Evolutionary conservation across 805 yeast genomes (phyloP).

Genomic region (Kluyveromyces aestuarii): DNA sequence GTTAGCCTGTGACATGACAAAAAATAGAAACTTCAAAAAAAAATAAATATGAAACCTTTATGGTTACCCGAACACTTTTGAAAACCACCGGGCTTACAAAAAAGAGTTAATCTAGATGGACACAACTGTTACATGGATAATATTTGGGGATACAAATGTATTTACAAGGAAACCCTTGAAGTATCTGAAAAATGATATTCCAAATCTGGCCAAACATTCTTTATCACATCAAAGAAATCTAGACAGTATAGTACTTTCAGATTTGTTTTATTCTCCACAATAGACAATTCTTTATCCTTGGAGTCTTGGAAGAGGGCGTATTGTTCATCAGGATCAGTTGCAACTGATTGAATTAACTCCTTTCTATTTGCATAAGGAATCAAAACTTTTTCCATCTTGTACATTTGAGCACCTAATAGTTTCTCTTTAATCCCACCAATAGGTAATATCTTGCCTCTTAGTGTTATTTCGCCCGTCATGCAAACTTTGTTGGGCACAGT

Average conservation of each 20-base stretch:
- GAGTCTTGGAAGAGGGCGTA: neutral
- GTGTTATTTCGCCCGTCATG: slow-evolving; percentile 82
- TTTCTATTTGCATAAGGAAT: slow-evolving; percentile 63
- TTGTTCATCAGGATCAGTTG: slow-evolving; percentile 20
- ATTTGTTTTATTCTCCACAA: slow-evolving; percentile 43
- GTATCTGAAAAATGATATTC: neutral
- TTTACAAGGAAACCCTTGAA: neutral
- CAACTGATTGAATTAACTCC: slow-evolving; percentile 54
- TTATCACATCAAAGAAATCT: slow-evolving; percentile 71
- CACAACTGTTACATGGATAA: neutral
- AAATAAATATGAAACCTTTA: too few species aligned
- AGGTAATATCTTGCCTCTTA: slow-evolving; percentile 68
- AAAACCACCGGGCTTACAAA: too few species aligned
- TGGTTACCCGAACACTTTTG: too few species aligned
- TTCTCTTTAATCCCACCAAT: slow-evolving; percentile 80
- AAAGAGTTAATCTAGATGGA: neutral
- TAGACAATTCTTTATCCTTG: slow-evolving; percentile 6
- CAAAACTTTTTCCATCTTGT: slow-evolving; percentile 52
- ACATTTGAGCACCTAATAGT: slow-evolving; percentile 68
- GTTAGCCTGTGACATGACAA: too few species aligned
- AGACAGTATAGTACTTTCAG: slow-evolving; percentile 55
- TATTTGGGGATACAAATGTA: too few species aligned
- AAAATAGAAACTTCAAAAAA: too few species aligned
- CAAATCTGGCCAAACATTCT: slow-evolving; percentile 51
- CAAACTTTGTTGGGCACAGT: slow-evolving; percentile 48